Percentiles rank a stretch among this genome's conserved stretches.
phyloP scores from a whole-genome alignment of 2,329 filamentous ascomycete genomes.

The Cladosporium colombiae region DNA sequence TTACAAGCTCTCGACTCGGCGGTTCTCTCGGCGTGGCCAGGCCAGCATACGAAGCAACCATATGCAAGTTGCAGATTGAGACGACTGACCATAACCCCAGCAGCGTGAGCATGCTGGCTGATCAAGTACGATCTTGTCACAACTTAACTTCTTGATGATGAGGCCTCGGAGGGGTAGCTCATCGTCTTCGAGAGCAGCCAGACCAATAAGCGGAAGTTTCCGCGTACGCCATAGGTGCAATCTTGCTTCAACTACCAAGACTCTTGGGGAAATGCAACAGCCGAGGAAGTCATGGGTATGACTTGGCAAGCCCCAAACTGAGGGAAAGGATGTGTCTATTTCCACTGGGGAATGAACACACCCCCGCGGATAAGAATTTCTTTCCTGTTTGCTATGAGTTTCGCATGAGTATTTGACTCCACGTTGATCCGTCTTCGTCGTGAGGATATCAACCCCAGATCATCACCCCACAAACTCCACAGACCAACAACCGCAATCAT shows the following conservation, averaged over 20 bases:
- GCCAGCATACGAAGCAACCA: neutral
- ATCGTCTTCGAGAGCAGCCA: neutral
- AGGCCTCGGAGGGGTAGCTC: neutral
- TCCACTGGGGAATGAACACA: neutral
- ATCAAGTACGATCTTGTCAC: neutral
- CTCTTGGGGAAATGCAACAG: neutral
- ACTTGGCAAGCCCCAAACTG: slow-evolving; percentile 1
- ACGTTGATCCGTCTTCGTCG: neutral
- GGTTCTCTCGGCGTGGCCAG: neutral
- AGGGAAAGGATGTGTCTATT: neutral
- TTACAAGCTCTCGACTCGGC: neutral
- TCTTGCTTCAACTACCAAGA: slow-evolving; percentile 3
- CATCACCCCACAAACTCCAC: slow-evolving; percentile 1
- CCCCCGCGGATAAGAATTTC: neutral
- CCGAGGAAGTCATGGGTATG: slow-evolving; percentile 6
- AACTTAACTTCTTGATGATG: neutral
- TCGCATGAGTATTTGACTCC: slow-evolving; percentile 3
- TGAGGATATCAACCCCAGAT: slow-evolving; percentile 7
- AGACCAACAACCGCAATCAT: slow-evolving; percentile 5
- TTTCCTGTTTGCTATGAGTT: neutral
- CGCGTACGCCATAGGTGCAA: neutral
- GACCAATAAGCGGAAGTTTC: neutral
- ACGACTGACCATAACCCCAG: neutral
- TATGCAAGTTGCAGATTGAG: neutral
- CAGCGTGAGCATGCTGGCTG: neutral